Evolutionary conservation across 2,329 filamentous ascomycete species (phyloP), one percentile per base, ranked within the genome.

Genomic region (Talaromyces sp.): DNA sequence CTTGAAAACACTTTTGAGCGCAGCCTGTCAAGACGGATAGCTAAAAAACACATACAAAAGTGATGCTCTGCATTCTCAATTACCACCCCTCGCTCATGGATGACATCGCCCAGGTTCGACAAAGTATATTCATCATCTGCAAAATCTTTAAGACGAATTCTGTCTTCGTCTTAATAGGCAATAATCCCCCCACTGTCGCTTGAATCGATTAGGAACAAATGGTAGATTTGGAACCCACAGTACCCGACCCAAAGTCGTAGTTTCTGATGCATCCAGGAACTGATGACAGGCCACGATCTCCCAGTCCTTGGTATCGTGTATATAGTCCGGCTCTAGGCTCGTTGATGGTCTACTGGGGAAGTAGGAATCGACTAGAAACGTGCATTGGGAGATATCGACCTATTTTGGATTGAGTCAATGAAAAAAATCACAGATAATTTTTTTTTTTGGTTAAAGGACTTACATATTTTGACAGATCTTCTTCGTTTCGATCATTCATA

Each of bases 401-500:
- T 86, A 57, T 21, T 22, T 22, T 1, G 2, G 21, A 6, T 9
- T 37, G 17, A n/a, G 33, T 55, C 17, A 57, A 19, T 31, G 15
- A 31, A 28, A 51, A 17, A 4, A 37, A 5, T 8, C 9, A 8
- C 25, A 17, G 21, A n/a, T n/a, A n/a, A n/a, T n/a, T n/a, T n/a
- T n/a, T n/a, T n/a, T n/a, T n/a, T n/a, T n/a, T n/a, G n/a, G n/a
- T n/a, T n/a, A n/a, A 11, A 17, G 22, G 2, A 70, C 82, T 76
- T 69, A 86, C 88, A 71, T 97, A 96, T 83, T 97, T 99, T 60
- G 84, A 82, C 61, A 82, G 71, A 70, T 99, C 94, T 72, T 97
- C 92, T 63, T 86, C 79, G 67, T 99, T 99, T 62, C 85, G 83
- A 70, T 96, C 91, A 70, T 99, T 99, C 85, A 99, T 90, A 2